Conservation (phyloP, 2,329 filamentous ascomycete species). For the Fusarium concolor region DNA sequence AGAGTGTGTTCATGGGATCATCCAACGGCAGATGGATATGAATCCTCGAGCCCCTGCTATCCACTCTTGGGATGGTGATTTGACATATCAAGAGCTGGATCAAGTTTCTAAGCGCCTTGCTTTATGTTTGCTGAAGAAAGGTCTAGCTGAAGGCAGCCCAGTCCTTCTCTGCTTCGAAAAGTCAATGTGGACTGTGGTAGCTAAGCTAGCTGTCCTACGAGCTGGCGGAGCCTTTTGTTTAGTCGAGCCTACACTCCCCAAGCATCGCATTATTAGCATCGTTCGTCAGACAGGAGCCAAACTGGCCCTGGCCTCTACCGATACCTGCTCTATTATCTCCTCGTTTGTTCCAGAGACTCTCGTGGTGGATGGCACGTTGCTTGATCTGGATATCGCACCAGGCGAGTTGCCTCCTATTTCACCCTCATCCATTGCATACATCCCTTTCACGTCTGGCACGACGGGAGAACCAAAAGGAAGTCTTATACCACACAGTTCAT, state of each 20-base stretch:
- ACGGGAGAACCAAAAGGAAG: constrained; percentile 4
- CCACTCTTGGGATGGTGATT: constrained; percentile 44
- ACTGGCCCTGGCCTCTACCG: neutral
- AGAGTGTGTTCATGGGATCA: constrained; percentile 38
- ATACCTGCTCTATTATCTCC: neutral
- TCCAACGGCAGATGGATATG: constrained; percentile 13
- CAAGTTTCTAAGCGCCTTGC: neutral
- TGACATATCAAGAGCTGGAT: constrained; percentile 37
- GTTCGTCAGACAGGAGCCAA: neutral
- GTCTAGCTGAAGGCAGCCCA: neutral
- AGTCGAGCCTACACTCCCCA: neutral
- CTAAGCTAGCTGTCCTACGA: neutral
- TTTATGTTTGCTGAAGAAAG: neutral
- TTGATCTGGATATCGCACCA: neutral
- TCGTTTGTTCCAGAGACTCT: neutral
- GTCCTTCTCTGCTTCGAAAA: neutral
- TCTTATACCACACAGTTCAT: neutral
- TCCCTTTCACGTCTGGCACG: constrained; percentile 1
- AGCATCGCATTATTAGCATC: neutral
- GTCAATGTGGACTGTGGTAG: neutral
- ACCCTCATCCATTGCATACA: neutral
- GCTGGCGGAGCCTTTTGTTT: neutral
- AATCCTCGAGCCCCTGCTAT: constrained; percentile 22
- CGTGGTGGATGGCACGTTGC: neutral
- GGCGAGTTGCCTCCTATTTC: neutral